Evolutionary conservation across 257 asterid genomes (phyloP), one percentile per base, ranked within the genome.

Genomic region (Rubia yunnanensis): DNA sequence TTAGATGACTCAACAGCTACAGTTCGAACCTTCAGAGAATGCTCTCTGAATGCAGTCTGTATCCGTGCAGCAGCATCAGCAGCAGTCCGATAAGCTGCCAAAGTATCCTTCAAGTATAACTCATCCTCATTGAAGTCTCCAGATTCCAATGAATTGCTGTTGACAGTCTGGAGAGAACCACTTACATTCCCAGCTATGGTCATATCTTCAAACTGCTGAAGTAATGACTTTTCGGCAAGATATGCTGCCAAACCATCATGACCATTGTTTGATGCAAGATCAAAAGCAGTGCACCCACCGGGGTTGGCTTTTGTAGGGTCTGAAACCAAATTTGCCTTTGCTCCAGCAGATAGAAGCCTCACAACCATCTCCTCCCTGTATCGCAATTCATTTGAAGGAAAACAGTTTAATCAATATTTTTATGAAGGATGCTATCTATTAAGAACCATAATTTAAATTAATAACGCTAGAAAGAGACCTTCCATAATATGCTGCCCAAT

Each of bases 11-110:
- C 88, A 14, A 81, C 87, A 10, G 67, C 84, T 63, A 64, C 13
- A 39, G 80, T 70, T 70, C 69, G 85, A 44, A 83, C 60, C 72
- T 83, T 86, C 77, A 84, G 61, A 9, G 97, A 77, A 39, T 73
- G 96, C 72, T 90, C 97, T 74, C 96, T 86, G 83, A 88, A 94
- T 67, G 99, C 97, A 62, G 95, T 67, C 65, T 90, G 97, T 70
- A 94, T 94, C 36, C 95, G 97, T 30, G 99, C 88, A 57, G 99
- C 99, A 36, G 97, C 99, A 82, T 86, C 97, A 39, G 99, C 97
- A 58, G 97, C 99, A 18, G 96, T 94, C 23, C 96, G 78, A 75
- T 90, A 90, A 72, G 99, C 99, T 39, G 96, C 76, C 54, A 94
- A 84, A 59, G 94, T 77, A 72, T 94, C 99, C 75, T 86, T 94